Evolutionary conservation across 352 stramenopile species (phyloP), one percentile per base, ranked within the genome.

Genomic region (Pythium plurisporium): DNA sequence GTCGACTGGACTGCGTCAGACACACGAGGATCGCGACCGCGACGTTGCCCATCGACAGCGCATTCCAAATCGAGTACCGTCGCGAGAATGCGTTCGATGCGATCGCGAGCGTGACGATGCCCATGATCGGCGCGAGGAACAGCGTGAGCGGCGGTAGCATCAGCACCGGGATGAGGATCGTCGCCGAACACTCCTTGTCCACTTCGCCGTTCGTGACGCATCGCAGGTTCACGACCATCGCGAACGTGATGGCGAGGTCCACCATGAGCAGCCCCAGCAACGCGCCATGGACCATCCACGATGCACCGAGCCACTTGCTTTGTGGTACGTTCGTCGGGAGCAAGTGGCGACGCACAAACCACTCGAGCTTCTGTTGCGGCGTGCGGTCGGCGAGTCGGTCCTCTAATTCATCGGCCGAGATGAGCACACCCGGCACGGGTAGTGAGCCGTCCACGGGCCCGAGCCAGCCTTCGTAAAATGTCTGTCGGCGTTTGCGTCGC

Each of bases 151-250:
- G 82, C 26, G 81, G 81, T 15, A 88, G 48, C 29, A 92, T 47
- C 44, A 92, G 44, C 44, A 92, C 80, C 4, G 82, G 82, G 12
- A 87, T 69, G 61, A 92, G 76, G 53, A 92, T 84, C 5, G 67
- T 74, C n/a, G 77, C 79, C 31, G 69, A 87, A 59, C 82, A 92
- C 48, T 88, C 59, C 11, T 72, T 63, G 27, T 90, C 78, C 20
- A 90, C 76, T 48, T 85, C 71, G 11, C 82, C 82, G 47, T 92
- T 59, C 17, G 75, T 86, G 25, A 90, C 82, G 42, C 82, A 92
- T 53, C 87, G 86, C 22, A 92, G 62, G 53, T 92, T 92, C 17
- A 86, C 79, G 36, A 92, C 69, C 47, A 89, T 87, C 42, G 78
- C 79, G 38, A 90, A 85, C 37, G 82, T 88, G 56, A 86, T 89